Conservation (phyloP, 192 early-diverging fungal genomes). For the Chytriomyces sp. region DNA sequence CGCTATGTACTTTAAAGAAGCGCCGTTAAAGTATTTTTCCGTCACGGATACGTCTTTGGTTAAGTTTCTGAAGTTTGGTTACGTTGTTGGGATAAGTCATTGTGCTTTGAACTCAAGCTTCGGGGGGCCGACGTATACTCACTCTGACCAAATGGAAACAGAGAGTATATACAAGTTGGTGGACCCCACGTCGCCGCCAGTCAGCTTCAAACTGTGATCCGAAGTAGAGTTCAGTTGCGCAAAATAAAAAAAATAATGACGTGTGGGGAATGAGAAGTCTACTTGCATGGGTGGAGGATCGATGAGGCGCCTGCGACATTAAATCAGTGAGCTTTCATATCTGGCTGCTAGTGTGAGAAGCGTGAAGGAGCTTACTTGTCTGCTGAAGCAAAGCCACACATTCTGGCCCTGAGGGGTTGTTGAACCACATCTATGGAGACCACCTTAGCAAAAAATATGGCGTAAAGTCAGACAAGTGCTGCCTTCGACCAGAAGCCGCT, state of each 20-base stretch:
- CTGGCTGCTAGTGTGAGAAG: neutral
- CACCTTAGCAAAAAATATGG: neutral
- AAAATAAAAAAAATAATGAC: neutral
- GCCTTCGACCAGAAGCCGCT: no score
- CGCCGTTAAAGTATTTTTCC: neutral
- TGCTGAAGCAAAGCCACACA: slow-evolving; percentile 50
- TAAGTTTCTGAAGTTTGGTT: neutral
- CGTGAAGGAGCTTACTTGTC: neutral
- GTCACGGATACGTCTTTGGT: neutral
- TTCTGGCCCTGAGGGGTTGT: slow-evolving; percentile 46
- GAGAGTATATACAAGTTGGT: neutral
- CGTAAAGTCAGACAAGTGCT: no score
- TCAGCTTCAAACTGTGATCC: neutral
- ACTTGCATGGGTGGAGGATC: neutral
- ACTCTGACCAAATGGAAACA: slow-evolving; percentile 27
- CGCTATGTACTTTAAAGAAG: neutral
- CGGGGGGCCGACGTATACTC: neutral
- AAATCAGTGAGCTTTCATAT: neutral
- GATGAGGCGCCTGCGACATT: neutral
- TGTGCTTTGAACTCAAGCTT: neutral
- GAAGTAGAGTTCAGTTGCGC: neutral
- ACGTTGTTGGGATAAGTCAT: neutral
- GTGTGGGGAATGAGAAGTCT: neutral
- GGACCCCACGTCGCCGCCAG: neutral
- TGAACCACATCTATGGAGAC: slow-evolving; percentile 41